These are phyloP conservation scores for Termitomyces sp. DNA, from an alignment of 768 basidiomycete species.

Conservation along the genomic window DNA sequence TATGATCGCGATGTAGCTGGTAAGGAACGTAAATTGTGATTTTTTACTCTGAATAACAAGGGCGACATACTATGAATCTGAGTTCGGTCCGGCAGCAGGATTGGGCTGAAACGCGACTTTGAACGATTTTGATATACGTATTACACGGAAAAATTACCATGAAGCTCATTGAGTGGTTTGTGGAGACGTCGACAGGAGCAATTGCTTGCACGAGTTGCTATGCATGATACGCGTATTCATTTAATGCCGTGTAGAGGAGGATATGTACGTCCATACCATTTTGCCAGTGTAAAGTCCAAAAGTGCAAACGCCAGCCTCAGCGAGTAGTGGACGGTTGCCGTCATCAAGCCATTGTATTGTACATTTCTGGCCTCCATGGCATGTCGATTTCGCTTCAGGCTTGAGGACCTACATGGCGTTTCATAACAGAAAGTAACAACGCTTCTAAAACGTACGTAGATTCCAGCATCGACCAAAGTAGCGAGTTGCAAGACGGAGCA, in stretches of 20 bases:
- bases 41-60: not conserved
- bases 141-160: constrained; percentile 34
- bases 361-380: constrained; percentile 50
- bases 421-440: not conserved
- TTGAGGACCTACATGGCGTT: constrained; percentile 34
- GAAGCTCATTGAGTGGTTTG: constrained; percentile 43
- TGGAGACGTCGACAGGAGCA: constrained; percentile 47
- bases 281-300: constrained; percentile 57
- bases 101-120: constrained; percentile 36
- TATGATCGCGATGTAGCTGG: constrained; percentile 59
- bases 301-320: constrained; percentile 43
- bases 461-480: constrained; percentile 26
- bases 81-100: constrained; percentile 49
- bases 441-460: constrained; percentile 31
- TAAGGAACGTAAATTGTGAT: constrained; percentile 3
- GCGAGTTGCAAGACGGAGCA: constrained; percentile 20
- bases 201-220: constrained; percentile 58
- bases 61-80: constrained; percentile 48
- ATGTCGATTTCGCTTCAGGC: constrained; percentile 38
- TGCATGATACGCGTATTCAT: not conserved
- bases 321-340: constrained; percentile 43
- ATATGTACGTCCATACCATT: constrained; percentile 32
- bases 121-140: not conserved
- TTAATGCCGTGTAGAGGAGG: not conserved
- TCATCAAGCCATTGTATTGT: constrained; percentile 60